These are phyloP conservation scores for Eleusine indica DNA, from an alignment of 176 grass and related monocot species.

Conservation along the genomic window DNA sequence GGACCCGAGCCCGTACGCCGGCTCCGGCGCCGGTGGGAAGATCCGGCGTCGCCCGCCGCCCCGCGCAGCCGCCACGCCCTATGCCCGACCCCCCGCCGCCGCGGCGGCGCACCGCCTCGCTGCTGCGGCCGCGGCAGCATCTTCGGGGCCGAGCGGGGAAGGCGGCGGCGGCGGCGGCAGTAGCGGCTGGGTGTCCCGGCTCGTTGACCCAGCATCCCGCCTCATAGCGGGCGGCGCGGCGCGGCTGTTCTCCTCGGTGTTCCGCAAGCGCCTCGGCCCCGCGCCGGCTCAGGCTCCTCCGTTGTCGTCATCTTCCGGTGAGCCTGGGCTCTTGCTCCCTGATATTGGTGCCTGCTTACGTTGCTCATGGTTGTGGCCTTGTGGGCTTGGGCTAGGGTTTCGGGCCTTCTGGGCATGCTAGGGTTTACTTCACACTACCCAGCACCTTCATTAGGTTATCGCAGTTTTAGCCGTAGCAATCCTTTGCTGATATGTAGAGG, in stretches of 20 bases:
- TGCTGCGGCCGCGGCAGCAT: not conserved
- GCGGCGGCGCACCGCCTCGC: slow-evolving; percentile 44
- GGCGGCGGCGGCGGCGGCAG: slow-evolving; percentile 1
- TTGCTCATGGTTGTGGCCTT: not conserved
- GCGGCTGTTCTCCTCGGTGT: slow-evolving; percentile 79
- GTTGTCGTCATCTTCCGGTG: slow-evolving; percentile 36
- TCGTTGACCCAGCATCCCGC: slow-evolving; percentile 84
- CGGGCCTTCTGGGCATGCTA: slow-evolving; percentile 21
- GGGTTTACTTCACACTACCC: slow-evolving; percentile 37
- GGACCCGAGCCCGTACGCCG: slow-evolving; percentile 51
- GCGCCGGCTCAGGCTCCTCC: slow-evolving; percentile 1
- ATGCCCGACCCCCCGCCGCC: slow-evolving; percentile 55
- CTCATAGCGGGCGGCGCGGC: slow-evolving; percentile 75
- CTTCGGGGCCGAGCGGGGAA: not conserved
- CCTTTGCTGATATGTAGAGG: not conserved
- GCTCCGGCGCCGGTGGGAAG: slow-evolving; percentile 71
- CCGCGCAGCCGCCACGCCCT: slow-evolving; percentile 57
- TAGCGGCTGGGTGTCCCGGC: slow-evolving; percentile 69
- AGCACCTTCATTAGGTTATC: not conserved
- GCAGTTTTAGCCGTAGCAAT: not conserved
- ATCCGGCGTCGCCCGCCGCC: slow-evolving; percentile 53
- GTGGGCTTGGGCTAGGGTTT: slow-evolving; percentile 43
- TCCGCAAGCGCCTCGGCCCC: slow-evolving; percentile 61
- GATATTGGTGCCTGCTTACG: not conserved
- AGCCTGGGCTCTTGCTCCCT: not conserved